phyloP scores from a whole-genome alignment of 2,329 filamentous ascomycete species.

The Colletotrichum chrysophilum region DNA sequence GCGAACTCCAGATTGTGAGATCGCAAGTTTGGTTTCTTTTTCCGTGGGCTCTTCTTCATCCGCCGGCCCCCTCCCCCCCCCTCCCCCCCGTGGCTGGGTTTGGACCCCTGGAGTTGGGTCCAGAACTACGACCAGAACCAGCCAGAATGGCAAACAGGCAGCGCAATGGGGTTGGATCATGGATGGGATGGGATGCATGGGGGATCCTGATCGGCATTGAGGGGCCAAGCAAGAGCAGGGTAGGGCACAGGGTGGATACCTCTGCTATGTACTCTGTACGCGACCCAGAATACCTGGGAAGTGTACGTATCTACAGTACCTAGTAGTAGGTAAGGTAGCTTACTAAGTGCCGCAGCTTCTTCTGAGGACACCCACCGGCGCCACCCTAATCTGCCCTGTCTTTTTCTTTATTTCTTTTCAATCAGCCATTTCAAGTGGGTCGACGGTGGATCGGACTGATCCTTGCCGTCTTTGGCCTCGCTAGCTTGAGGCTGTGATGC shows the following conservation, averaged over 20 bases:
- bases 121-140: not conserved
- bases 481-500: not conserved
- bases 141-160: not conserved
- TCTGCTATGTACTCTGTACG: no score
- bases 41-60: conserved; percentile 1
- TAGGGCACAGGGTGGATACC: no score
- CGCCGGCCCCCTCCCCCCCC: not conserved
- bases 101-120: not conserved
- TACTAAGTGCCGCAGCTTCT: no score
- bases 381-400: not conserved
- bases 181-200: not conserved
- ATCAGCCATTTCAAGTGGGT: not conserved
- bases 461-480: not conserved
- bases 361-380: not conserved
- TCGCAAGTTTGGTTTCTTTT: conserved; percentile 6
- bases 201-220: not conserved
- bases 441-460: not conserved
- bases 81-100: not conserved
- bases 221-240: not conserved
- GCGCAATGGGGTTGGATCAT: not conserved
- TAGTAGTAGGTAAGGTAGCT: not conserved
- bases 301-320: not conserved
- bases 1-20: conserved; percentile 16
- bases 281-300: not conserved
- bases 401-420: not conserved